Evolutionary conservation across 768 basidiomycete genomes (phyloP).

Genomic region (Leucogyrophana mollusca): DNA sequence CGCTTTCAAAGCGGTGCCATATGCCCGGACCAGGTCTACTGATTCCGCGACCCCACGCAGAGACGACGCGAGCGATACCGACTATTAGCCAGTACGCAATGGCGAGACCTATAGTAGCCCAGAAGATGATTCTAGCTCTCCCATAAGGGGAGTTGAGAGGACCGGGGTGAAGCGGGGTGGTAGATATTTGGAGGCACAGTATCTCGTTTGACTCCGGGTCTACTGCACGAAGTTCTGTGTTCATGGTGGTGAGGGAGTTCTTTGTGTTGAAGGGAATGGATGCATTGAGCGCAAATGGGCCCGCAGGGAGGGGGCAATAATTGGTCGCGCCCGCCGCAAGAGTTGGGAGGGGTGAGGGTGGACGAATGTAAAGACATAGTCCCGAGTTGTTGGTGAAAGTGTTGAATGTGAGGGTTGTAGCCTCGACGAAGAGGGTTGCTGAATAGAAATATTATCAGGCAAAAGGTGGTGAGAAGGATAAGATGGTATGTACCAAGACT

Average conservation of each 20-base stretch:
- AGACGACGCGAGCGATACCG: conserved; percentile 74
- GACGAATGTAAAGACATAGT: conserved; percentile 77
- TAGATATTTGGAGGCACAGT: conserved; percentile 74
- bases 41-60: conserved; percentile 80
- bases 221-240: conserved; percentile 83
- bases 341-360: conserved; percentile 67
- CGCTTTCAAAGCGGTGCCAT: conserved; percentile 76
- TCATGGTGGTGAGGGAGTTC: conserved; percentile 79
- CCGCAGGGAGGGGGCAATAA: conserved; percentile 79
- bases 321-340: conserved; percentile 30
- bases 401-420: conserved; percentile 75
- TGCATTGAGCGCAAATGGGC: conserved; percentile 80
- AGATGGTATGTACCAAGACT: conserved; percentile 56
- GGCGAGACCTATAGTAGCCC: conserved; percentile 70
- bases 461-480: conserved; percentile 5
- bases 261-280: conserved; percentile 62
- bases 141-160: conserved; percentile 61
- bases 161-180: conserved; percentile 73
- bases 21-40: conserved; percentile 54
- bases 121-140: conserved; percentile 64
- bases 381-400: conserved; percentile 70
- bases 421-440: conserved; percentile 88
- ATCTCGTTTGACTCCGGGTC: conserved; percentile 84
- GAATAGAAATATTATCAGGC: conserved; percentile 15
- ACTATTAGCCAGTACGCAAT: conserved; percentile 82